These are phyloP conservation scores for Pinus albicaulis DNA, from an alignment of 75 land plant species.

Conservation along the genomic window DNA sequence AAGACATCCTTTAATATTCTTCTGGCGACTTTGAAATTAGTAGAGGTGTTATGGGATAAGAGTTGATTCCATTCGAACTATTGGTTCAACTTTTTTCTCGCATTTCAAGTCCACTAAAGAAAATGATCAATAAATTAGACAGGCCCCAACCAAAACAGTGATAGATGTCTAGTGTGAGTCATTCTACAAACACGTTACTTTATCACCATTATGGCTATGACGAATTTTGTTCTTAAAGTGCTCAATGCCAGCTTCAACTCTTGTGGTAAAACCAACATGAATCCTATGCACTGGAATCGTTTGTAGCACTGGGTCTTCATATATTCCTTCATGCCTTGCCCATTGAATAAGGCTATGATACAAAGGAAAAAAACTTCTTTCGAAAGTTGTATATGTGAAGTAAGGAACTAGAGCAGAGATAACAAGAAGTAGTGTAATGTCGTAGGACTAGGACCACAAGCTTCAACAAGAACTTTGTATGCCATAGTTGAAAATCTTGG, in stretches of 20 bases:
- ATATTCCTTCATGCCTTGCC: constrained; percentile 49
- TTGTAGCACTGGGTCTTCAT: constrained; percentile 62
- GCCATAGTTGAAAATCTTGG: constrained; percentile 51
- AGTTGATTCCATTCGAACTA: background rate
- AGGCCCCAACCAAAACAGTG: background rate
- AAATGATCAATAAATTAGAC: background rate
- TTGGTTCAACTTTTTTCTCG: background rate
- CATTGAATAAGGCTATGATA: constrained; percentile 63
- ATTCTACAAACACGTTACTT: background rate
- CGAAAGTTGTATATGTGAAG: constrained; percentile 47
- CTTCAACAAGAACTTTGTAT: constrained; percentile 59
- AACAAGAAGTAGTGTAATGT: constrained; percentile 51
- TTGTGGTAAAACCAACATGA: constrained; percentile 29
- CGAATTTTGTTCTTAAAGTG: background rate
- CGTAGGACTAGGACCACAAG: constrained; percentile 38
- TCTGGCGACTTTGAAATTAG: too few species aligned
- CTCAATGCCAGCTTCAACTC: constrained; percentile 26
- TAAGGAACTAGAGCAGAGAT: constrained; percentile 67
- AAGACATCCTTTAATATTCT: too few species aligned
- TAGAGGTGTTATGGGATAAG: too few species aligned
- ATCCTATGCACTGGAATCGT: constrained; percentile 28
- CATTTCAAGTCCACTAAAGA: background rate
- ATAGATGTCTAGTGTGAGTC: background rate
- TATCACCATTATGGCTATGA: background rate
- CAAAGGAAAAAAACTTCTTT: constrained; percentile 74